Evolutionary conservation across 768 basidiomycete genomes (phyloP).

Genomic region (Multifurca ochricompacta): DNA sequence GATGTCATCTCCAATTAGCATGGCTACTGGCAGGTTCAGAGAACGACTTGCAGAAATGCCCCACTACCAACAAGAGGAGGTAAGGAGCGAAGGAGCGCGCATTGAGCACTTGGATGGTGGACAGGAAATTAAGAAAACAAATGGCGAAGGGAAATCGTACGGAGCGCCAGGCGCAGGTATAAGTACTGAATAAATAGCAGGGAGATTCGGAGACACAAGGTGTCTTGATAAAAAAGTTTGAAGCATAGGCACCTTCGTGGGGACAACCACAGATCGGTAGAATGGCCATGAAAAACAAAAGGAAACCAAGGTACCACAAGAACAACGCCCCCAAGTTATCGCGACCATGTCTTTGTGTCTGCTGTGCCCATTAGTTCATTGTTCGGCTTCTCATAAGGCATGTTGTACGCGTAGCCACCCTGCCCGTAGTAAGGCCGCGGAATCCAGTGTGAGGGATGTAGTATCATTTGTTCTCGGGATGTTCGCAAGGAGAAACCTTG

Average conservation of each 20-base stretch:
- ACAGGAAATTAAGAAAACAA: neutral
- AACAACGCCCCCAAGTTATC: neutral
- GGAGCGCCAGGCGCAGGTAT: neutral
- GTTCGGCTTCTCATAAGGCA: neutral
- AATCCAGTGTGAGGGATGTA: neutral
- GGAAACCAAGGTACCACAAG: neutral
- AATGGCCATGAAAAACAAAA: neutral
- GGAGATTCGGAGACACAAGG: neutral
- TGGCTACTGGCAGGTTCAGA: neutral
- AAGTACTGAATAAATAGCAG: slow-evolving; percentile 1
- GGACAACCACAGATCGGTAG: neutral
- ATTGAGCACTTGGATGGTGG: neutral
- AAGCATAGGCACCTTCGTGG: neutral
- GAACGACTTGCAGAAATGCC: slow-evolving; percentile 1
- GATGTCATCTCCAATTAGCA: neutral
- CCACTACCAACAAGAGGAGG: neutral
- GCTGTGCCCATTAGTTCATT: neutral
- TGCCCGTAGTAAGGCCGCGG: neutral
- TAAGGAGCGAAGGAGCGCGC: neutral
- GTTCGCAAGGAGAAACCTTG: neutral
- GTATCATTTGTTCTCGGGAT: neutral
- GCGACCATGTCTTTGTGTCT: neutral
- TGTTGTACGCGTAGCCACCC: neutral
- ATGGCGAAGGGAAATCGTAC: neutral
- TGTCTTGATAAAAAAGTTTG: neutral